These are phyloP conservation scores for Neoarthrinium moseri DNA, from an alignment of 2,329 filamentous ascomycete species.

Conservation along the genomic window DNA sequence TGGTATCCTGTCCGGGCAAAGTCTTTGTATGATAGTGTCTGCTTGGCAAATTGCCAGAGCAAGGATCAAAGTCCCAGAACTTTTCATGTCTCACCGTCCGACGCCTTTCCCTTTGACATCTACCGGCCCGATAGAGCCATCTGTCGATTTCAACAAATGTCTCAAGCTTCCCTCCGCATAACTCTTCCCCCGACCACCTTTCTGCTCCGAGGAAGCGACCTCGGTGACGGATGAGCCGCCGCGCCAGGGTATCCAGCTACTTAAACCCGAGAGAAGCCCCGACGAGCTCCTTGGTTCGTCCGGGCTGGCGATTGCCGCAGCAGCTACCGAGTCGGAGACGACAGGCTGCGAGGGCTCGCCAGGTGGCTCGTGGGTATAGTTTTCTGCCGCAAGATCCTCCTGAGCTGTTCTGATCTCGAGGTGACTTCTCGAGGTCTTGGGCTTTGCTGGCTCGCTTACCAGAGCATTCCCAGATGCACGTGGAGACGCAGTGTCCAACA, in stretches of 20 bases:
- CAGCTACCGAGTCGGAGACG: slow-evolving; percentile 23
- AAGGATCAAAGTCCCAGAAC: too few relatives aligned
- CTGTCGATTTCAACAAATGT: slow-evolving; percentile 44
- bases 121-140: slow-evolving; percentile 16
- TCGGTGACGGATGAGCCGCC: slow-evolving; percentile 13
- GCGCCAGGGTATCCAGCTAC: slow-evolving; percentile 47
- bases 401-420: slow-evolving; percentile 42
- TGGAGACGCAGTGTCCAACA: slow-evolving; percentile 41
- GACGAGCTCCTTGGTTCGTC: slow-evolving; percentile 17
- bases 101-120: slow-evolving; percentile 26
- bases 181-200: slow-evolving; percentile 30
- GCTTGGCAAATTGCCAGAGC: too few relatives aligned
- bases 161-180: slow-evolving; percentile 58
- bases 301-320: slow-evolving; percentile 23
- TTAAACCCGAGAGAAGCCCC: slow-evolving; percentile 36
- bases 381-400: slow-evolving; percentile 18
- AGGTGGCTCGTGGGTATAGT: slow-evolving; percentile 23
- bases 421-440: slow-evolving; percentile 54
- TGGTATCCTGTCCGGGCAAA: too few relatives aligned
- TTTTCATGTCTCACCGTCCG: background rate
- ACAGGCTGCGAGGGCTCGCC: slow-evolving; percentile 19
- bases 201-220: slow-evolving; percentile 16
- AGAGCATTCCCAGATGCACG: slow-evolving; percentile 40
- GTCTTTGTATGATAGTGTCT: too few relatives aligned
- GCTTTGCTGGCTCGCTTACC: slow-evolving; percentile 54